Percentiles rank a stretch among this genome's conserved stretches.
Conservation (phyloP, 176 grass and related monocot genomes). For the Aegilops speltoides region DNA sequence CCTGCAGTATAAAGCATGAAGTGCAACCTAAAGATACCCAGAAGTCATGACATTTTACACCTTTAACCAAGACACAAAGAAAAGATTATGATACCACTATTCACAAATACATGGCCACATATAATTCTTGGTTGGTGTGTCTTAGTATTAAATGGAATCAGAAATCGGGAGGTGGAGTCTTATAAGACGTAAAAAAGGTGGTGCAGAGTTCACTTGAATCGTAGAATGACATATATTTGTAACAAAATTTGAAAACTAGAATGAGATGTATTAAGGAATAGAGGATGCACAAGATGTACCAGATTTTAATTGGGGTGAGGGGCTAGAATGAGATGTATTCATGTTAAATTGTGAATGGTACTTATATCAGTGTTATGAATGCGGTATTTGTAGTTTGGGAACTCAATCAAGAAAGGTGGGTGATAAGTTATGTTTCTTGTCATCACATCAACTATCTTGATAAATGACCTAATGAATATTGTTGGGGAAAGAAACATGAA, state of each 20-base stretch:
- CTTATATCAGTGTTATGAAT: conserved; percentile 90
- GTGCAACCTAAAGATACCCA: too few species aligned
- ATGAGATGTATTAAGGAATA: neutral
- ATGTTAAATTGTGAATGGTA: neutral
- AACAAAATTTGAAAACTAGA: too few species aligned
- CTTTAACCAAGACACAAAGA: neutral
- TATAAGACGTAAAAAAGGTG: neutral
- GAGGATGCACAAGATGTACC: neutral
- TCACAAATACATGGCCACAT: too few species aligned
- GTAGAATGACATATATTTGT: neutral
- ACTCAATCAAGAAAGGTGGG: conserved; percentile 44
- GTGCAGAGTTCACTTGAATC: neutral
- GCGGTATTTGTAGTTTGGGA: conserved; percentile 43
- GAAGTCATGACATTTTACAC: neutral
- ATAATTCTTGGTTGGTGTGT: too few species aligned
- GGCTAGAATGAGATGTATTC: neutral
- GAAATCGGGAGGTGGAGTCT: neutral
- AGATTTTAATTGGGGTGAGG: too few species aligned
- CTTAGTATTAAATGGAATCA: too few species aligned
- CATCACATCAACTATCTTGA: conserved; percentile 42
- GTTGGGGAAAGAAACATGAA: too few species aligned
- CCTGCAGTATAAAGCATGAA: conserved; percentile 37
- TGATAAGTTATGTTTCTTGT: neutral
- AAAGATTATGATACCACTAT: neutral
- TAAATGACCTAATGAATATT: conserved; percentile 40